phyloP scores from a whole-genome alignment of 129 eudicot species.

The carrot (Daucus carota) region DNA sequence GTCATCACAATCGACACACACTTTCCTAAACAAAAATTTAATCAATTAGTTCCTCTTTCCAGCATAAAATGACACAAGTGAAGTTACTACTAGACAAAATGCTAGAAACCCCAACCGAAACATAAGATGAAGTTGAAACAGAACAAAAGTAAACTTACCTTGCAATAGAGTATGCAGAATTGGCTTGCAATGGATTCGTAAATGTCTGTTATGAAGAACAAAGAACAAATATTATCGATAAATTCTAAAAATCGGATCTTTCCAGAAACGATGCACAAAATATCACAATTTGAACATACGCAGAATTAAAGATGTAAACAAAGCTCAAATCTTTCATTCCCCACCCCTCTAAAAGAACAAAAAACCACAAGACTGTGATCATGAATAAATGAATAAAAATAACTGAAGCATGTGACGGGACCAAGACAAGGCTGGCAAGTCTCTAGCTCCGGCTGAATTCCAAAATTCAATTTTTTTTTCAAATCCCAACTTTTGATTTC shows the following conservation, averaged over 20 bases:
- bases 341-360: too few species aligned
- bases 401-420: too few species aligned
- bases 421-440: too few species aligned
- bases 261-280: not conserved
- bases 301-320: too few species aligned
- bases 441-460: too few species aligned
- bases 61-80: not conserved
- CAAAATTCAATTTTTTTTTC: too few species aligned
- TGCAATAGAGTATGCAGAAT: slow-evolving; percentile 78
- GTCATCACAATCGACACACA: slow-evolving; percentile 71
- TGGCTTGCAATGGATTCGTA: slow-evolving; percentile 75
- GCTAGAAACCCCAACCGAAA: not conserved
- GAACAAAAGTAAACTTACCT: slow-evolving; percentile 36
- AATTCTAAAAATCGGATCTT: not conserved
- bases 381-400: too few species aligned
- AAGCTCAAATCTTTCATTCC: too few species aligned
- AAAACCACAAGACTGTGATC: too few species aligned
- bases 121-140: not conserved
- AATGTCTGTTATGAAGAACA: slow-evolving; percentile 44
- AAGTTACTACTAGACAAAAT: not conserved
- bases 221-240: not conserved
- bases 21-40: slow-evolving; percentile 49
- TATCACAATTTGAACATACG: not conserved
- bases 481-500: too few species aligned
- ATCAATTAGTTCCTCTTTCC: not conserved